Base-by-base conservation (phyloP, 331 rosid species). In the Acacia concinna region DNA sequence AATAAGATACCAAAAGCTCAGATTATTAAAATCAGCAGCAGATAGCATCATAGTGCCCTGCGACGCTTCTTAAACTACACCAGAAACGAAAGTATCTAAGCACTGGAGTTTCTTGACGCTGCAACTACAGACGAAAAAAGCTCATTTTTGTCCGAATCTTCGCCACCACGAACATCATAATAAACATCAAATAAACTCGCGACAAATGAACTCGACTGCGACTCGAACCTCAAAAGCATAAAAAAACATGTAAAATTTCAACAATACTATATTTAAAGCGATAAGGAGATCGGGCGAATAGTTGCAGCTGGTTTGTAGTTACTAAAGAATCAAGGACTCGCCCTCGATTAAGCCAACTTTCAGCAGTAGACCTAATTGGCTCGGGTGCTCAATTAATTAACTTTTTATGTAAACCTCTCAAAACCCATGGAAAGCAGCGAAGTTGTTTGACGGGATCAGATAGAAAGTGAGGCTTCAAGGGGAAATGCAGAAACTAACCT, bases 141-240 rank as follows among this genome's bases (percentile, higher is more conserved):
- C 14, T 20, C 56, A 43, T 41, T 68, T 82, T 82, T 87, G 87
- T 86, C 87, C 75, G 86, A 88, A 89, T 87, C 97, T 89, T 90
- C 91, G 78, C 74, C 71, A 78, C 81, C 82, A 87, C 85, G 81
- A 84, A 54, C 79, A 72, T 49, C 40, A 66, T 57, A 40, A 46
- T 68, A 60, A 84, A 81, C 65, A 54, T 86, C 37, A 47, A 68
- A 65, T 44, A 62, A 75, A 78, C 71, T 81, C 71, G 43, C 83
- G 31, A 79, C 67, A 62, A 64, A 75, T 20, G n/a, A 66, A 66
- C 56, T 54, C 23, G 54, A 40, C 54, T 21, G 73, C 11, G 37
- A 41, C 56, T 69, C 74, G 43, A 69, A 25, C 38, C 74, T 69
- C 37, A 23, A 15, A 68, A 69, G 74, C 74, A 69, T 25, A 25